Base-by-base conservation (phyloP, 2,329 filamentous ascomycete species). In the Bisporella sp. region DNA sequence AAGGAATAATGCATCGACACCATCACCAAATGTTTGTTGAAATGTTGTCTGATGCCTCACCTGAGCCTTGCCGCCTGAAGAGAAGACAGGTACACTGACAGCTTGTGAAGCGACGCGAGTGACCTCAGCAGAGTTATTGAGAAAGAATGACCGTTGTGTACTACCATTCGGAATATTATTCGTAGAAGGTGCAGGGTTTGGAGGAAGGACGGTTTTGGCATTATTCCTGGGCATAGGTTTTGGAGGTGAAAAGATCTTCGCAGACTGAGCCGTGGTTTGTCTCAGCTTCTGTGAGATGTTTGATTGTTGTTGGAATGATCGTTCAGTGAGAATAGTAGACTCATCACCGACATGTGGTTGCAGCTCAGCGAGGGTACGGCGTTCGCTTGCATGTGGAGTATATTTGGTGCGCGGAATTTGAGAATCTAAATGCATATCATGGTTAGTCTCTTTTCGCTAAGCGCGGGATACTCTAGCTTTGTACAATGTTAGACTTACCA, bases 31-130 rank as follows among this genome's bases (percentile, higher is more conserved):
- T 7, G 13, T 42, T 12, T 28, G n/a, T 28, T 12, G 6, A 42
- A 42, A 7, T 42, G n/a, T 13, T 75, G 4, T 73, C 69, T 62
- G 81, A 81, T 35, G 30, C 12, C 78, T 75, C 9, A 78, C 78
- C 41, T 76, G 71, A 29, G 73, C 61, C 43, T 70, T 72, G n/a
- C 69, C 64, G 35, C 67, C 72, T 21, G 76, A 74, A 7, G 72
- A 70, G 62, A 80, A 77, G 9, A 79, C 71, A 0, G 58, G 59
- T n/a, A 55, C 46, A 28, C 49, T 49, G 37, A 56, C 35, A 6
- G 76, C 70, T 48, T 78, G 78, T 28, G 78, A 81, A 8, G 83
- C 74, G 31, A 83, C 69, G 58, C 83, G 79, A 5, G 78, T 81
- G 51, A 82, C 71, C 56, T 83, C 80, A 6, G 77, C 75, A 42